Conservation (phyloP, 345 rosid species). For the Noccaea bulbosa region DNA sequence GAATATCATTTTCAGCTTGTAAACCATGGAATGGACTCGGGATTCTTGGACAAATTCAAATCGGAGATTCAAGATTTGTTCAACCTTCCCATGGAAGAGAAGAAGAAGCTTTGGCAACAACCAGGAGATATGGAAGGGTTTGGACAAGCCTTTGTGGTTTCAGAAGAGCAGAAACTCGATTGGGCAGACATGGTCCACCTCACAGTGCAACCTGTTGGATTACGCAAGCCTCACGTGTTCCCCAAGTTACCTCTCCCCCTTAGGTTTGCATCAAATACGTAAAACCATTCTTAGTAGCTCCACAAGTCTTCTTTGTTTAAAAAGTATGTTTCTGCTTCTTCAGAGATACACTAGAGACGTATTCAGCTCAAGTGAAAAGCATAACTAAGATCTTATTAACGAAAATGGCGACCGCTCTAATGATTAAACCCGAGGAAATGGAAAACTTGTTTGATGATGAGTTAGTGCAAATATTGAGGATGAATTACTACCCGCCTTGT, state of each 20-base stretch:
- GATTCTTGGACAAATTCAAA: conserved; percentile 38
- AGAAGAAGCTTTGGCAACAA: conserved; percentile 32
- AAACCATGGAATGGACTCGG: conserved; percentile 38
- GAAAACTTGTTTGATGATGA: conserved; percentile 46
- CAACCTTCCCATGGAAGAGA: conserved; percentile 44
- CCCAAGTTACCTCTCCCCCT: conserved; percentile 31
- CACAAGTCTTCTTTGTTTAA: not conserved
- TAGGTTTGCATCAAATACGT: conserved; percentile 16
- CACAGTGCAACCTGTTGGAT: conserved; percentile 26
- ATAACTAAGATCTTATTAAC: conserved; percentile 43
- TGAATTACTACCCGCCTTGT: conserved; percentile 58
- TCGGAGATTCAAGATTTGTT: conserved; percentile 35
- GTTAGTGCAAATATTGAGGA: conserved; percentile 34
- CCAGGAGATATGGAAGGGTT: conserved; percentile 37
- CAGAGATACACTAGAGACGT: conserved; percentile 53
- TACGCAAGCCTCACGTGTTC: conserved; percentile 32
- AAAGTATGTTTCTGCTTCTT: not conserved
- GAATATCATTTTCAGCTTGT: conserved; percentile 29
- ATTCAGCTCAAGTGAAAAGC: conserved; percentile 44
- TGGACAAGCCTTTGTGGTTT: conserved; percentile 41
- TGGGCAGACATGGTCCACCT: conserved; percentile 43
- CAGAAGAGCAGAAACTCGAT: conserved; percentile 39
- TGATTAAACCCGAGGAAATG: conserved; percentile 56
- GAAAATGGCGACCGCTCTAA: conserved; percentile 48
- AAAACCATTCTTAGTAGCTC: not conserved